Conservation (phyloP, 495 filamentous ascomycete species). For the Aspergillus kassunensis region DNA sequence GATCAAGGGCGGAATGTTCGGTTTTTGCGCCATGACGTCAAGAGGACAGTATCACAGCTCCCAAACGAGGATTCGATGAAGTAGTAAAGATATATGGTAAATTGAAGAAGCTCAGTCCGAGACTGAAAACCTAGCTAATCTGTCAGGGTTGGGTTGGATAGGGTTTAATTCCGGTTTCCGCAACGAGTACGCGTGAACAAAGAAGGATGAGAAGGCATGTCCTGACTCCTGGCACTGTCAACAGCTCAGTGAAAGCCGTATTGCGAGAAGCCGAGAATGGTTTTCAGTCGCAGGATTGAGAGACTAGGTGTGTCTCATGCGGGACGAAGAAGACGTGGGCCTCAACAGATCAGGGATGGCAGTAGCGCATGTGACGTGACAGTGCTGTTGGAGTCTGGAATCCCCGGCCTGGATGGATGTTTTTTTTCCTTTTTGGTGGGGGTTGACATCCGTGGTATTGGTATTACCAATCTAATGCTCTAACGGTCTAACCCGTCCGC, state of each 20-base stretch:
- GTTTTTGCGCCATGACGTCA: conserved; percentile 18
- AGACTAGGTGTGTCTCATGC: conserved; percentile 1
- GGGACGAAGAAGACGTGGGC: conserved; percentile 1
- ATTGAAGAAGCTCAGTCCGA: neutral
- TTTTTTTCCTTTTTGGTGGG: neutral
- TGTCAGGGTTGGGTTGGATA: neutral
- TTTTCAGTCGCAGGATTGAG: neutral
- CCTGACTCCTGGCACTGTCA: conserved; percentile 4
- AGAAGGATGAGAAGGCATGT: conserved; percentile 7
- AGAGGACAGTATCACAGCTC: neutral
- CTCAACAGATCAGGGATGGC: conserved; percentile 5
- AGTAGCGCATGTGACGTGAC: conserved; percentile 12
- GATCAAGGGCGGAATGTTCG: conserved; percentile 39
- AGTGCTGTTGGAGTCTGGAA: neutral
- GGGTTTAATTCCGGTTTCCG: neutral
- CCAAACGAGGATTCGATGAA: neutral
- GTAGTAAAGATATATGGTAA: neutral
- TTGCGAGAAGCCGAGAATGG: neutral
- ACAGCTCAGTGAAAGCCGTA: neutral
- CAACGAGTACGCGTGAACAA: conserved; percentile 1
- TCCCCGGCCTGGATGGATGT: neutral
- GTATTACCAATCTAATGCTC: neutral
- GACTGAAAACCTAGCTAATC: neutral
- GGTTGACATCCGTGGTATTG: neutral
- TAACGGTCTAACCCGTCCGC: neutral